Evolutionary conservation across 164 flowering plant species (phyloP).

Genomic region (Stephania yunnanensis): DNA sequence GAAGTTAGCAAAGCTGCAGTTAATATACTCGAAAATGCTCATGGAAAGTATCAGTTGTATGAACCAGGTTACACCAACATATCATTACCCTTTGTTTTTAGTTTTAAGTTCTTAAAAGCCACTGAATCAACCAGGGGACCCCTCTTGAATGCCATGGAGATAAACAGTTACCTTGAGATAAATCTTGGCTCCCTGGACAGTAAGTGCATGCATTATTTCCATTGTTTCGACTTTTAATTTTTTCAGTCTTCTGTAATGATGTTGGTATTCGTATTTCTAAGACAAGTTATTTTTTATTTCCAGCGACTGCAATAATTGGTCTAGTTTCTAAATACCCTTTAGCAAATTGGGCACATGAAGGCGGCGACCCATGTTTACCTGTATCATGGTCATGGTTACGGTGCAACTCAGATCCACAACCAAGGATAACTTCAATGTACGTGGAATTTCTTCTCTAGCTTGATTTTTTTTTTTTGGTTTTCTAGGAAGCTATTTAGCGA

Average conservation of each 20-base stretch:
- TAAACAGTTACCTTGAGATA: conserved; percentile 71
- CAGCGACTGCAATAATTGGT: conserved; percentile 48
- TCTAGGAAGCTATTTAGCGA: not conserved
- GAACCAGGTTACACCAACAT: conserved; percentile 83
- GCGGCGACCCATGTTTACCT: conserved; percentile 94
- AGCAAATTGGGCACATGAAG: conserved; percentile 83
- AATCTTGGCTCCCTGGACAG: conserved; percentile 77
- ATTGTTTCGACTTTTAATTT: not conserved
- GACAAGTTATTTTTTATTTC: conserved; percentile 22
- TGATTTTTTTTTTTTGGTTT: not conserved
- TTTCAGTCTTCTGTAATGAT: conserved; percentile 4
- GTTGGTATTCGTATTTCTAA: conserved; percentile 9
- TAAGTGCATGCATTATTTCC: conserved; percentile 27
- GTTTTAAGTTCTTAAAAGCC: conserved; percentile 66
- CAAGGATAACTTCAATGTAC: conserved; percentile 68
- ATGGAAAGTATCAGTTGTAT: conserved; percentile 73
- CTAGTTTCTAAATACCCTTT: conserved; percentile 44
- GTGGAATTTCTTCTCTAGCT: not conserved
- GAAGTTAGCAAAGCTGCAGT: conserved; percentile 69
- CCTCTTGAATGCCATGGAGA: conserved; percentile 91
- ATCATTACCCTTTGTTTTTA: conserved; percentile 74
- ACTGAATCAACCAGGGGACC: conserved; percentile 87
- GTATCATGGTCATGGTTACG: conserved; percentile 89
- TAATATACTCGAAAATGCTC: conserved; percentile 92
- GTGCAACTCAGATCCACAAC: conserved; percentile 74